phyloP scores from a whole-genome alignment of 1,284 basidiomycete genomes.

The Rhodotorula sp. region DNA sequence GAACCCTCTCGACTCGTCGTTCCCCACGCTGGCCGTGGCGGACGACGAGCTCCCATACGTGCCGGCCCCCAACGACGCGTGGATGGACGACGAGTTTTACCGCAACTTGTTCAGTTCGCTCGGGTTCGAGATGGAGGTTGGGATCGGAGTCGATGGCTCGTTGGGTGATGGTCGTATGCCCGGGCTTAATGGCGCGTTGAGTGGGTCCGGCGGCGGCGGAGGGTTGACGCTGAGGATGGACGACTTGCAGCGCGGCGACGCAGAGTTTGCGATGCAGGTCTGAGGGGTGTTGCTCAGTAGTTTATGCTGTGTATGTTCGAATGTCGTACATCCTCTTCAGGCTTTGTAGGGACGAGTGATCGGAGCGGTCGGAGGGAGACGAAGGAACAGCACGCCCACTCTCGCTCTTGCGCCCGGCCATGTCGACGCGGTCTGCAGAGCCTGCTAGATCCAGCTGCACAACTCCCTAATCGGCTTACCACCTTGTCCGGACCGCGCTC shows the following conservation, averaged over 20 bases:
- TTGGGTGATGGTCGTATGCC: neutral
- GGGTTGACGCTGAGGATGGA: constrained; percentile 23
- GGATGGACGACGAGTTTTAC: constrained; percentile 24
- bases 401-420: no score
- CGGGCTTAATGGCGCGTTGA: no score
- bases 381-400: no score
- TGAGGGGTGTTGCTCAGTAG: neutral
- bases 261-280: neutral
- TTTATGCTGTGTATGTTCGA: neutral
- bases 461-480: no score
- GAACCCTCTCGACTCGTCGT: neutral
- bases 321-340: neutral
- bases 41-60: neutral
- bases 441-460: no score
- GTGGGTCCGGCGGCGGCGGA: neutral
- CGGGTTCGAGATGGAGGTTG: constrained; percentile 6
- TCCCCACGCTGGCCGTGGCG: neutral
- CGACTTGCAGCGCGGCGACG: constrained; percentile 3
- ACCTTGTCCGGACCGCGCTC: no score
- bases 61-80: constrained; percentile 7
- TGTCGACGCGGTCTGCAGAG: no score
- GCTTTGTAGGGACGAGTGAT: no score
- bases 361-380: no score
- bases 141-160: neutral
- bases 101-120: constrained; percentile 22